These are phyloP conservation scores for Atkinsonella hypoxylon DNA, from an alignment of 2,329 filamentous ascomycete species.

Conservation along the genomic window DNA sequence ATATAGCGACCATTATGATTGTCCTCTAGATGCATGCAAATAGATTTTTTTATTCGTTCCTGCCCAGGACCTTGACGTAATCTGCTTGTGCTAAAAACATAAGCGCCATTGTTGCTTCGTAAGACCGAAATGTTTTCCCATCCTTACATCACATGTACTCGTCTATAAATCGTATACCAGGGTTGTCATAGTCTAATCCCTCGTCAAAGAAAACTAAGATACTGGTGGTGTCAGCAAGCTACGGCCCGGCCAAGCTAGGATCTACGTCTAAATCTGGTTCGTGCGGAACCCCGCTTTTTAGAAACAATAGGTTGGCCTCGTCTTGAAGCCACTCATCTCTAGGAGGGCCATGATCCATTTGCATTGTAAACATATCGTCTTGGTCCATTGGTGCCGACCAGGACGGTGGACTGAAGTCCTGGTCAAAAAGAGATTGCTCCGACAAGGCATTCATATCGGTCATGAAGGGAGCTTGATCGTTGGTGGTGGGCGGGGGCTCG, in stretches of 20 bases:
- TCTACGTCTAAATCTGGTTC: conserved; percentile 18
- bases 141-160: too few species aligned
- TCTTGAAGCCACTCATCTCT: conserved; percentile 32
- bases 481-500: conserved; percentile 2
- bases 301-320: conserved; percentile 30
- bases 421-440: conserved; percentile 12
- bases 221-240: not conserved
- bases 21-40: too few species aligned
- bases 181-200: too few species aligned
- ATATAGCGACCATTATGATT: too few species aligned
- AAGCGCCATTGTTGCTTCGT: too few species aligned
- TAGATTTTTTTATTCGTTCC: too few species aligned
- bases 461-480: conserved; percentile 15
- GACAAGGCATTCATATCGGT: conserved; percentile 9
- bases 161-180: too few species aligned
- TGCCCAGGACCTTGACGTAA: too few species aligned
- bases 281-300: conserved; percentile 18
- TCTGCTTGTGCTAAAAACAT: too few species aligned
- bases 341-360: conserved; percentile 19
- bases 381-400: conserved; percentile 15
- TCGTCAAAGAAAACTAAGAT: not conserved
- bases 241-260: conserved; percentile 16
- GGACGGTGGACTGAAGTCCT: conserved; percentile 8
- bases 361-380: conserved; percentile 23
- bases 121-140: too few species aligned